Evolutionary conservation across 257 asterid genomes (phyloP).

Genomic region (Penstemon barbatus): DNA sequence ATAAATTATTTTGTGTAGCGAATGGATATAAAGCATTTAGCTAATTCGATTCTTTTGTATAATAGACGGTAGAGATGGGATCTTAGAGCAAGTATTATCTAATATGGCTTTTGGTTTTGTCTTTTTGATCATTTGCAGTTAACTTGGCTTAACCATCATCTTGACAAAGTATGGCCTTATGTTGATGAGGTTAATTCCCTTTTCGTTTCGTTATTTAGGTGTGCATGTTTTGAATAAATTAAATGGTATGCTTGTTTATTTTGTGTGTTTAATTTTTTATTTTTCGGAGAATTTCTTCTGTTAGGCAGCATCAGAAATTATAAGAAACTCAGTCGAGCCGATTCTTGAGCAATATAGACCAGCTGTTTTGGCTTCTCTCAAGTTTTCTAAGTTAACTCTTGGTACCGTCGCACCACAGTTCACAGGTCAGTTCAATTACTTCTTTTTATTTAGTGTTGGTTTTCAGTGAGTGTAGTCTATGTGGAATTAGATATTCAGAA

Average conservation of each 20-base stretch:
- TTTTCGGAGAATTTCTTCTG: background rate
- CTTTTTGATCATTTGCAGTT: constrained; percentile 49
- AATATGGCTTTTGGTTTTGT: constrained; percentile 15
- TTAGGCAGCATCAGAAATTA: constrained; percentile 87
- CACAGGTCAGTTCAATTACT: constrained; percentile 50
- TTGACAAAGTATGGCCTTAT: constrained; percentile 86
- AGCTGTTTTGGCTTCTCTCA: constrained; percentile 69
- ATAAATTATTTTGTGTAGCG: too few species aligned
- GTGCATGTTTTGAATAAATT: background rate
- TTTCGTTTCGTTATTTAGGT: background rate
- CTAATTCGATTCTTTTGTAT: too few species aligned
- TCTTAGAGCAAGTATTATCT: background rate
- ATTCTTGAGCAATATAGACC: constrained; percentile 89
- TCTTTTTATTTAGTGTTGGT: too few species aligned
- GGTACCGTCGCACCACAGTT: constrained; percentile 96
- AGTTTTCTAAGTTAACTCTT: constrained; percentile 87
- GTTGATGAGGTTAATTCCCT: constrained; percentile 64
- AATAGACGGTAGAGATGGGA: too few species aligned
- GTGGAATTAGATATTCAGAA: too few species aligned
- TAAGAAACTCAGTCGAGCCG: constrained; percentile 83
- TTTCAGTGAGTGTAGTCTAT: too few species aligned
- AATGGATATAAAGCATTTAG: too few species aligned
- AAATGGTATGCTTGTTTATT: too few species aligned
- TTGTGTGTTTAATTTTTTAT: background rate
- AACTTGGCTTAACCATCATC: constrained; percentile 76